Evolutionary conservation across 306 rosid species (phyloP), one percentile per base, ranked within the genome.

Genomic region (Dryas drummondii): DNA sequence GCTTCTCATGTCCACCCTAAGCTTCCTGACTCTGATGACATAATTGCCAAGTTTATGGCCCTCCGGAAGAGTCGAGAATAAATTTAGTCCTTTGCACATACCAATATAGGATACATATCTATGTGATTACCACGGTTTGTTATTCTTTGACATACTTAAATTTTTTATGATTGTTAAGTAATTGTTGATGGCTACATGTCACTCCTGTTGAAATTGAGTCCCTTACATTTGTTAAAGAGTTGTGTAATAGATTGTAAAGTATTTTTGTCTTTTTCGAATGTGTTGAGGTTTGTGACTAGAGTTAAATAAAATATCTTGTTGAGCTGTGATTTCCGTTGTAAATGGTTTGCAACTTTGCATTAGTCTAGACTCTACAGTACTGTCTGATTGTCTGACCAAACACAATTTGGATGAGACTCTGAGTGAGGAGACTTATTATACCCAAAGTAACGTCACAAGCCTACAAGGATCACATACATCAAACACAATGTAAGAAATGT

Each of bases 1-100:
- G 77, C 80, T 37, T 81, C 80, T 72, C 98, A 94, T 61, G 91
- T 90, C 76, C 97, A 94, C 81, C 97, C 97, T 5, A 91, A 91
- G 84, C 89, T 90, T 79, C 98, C 98, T 1, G 96, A 94, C 75
- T 88, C 85, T 37, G 96, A 94, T 68, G 68, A 86, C 59, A 79
- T 91, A 9, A 73, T 89, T 40, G 96, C 96, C 1, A 90, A 87
- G 79, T 90, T 94, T 81, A 70, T 51, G 49, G 84, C 94, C 72
- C 93, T 94, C 56, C 85, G 84, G 74, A 86, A 87, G 81, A 80
- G 32, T 71, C 79, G 83, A 54, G 80, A 86, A 44, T 85, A 80
- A 74, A 71, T 79, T 44, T 66, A 32, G 56, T 63, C 59, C 47
- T 71, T 60, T 82, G 78, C 70, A 58, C 72, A 76, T 70, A 74